Percentiles rank a stretch among this genome's conserved stretches.
Conservation (phyloP, 2,329 filamentous ascomycete genomes). For the Hypoxylon sp. region DNA sequence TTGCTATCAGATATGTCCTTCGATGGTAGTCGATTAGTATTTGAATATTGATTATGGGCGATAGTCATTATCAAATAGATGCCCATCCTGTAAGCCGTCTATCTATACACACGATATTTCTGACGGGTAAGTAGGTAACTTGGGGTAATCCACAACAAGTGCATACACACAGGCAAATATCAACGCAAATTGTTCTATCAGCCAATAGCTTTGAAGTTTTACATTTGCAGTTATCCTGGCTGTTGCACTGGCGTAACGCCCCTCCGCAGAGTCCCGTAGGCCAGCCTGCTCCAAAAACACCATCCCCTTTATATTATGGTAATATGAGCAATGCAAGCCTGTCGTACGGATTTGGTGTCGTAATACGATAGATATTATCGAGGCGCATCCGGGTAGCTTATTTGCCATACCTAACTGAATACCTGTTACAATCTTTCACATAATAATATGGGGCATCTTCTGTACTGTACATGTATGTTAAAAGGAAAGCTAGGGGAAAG, state of each 20-base stretch:
- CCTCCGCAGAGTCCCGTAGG: conserved; percentile 42
- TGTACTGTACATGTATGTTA: neutral
- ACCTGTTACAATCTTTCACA: conserved; percentile 14
- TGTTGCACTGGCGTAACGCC: conserved; percentile 47
- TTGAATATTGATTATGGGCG: conserved; percentile 21
- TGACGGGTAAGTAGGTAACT: conserved; percentile 8
- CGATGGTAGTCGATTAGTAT: conserved; percentile 8
- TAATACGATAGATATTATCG: conserved; percentile 40
- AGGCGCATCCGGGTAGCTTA: conserved; percentile 32
- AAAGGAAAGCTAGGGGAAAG: conserved; percentile 2
- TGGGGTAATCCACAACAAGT: conserved; percentile 31
- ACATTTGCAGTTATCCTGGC: conserved; percentile 36
- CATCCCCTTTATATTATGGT: conserved; percentile 32
- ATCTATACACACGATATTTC: conserved; percentile 18
- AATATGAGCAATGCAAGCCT: conserved; percentile 42
- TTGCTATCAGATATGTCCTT: conserved; percentile 12
- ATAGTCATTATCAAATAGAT: conserved; percentile 11
- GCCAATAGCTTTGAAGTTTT: conserved; percentile 37
- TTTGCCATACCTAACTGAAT: conserved; percentile 34
- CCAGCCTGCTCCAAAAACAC: conserved; percentile 32
- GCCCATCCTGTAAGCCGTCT: conserved; percentile 22
- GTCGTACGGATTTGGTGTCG: conserved; percentile 41
- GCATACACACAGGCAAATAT: conserved; percentile 41
- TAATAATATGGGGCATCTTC: neutral
- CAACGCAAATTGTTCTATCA: conserved; percentile 22